Conservation (phyloP, 768 basidiomycete species). For the Boletus subparvulus region DNA sequence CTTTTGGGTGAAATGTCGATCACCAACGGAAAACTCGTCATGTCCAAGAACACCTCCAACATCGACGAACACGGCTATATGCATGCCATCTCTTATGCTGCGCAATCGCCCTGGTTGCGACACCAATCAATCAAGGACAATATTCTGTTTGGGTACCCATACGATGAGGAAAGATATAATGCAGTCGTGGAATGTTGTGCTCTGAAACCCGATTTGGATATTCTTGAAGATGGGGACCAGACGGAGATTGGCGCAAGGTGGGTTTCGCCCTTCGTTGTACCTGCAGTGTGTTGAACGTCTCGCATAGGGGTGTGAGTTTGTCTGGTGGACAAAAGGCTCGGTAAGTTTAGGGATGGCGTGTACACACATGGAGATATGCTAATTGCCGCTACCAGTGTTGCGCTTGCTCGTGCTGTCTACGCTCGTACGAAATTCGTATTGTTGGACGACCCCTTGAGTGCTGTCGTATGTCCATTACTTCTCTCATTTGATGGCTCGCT, state of each 20-base stretch:
- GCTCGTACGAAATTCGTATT: conserved; percentile 66
- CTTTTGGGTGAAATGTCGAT: conserved; percentile 42
- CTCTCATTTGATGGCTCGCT: not conserved
- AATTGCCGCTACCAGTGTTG: conserved; percentile 49
- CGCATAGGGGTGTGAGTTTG: conserved; percentile 61
- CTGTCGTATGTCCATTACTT: conserved; percentile 55
- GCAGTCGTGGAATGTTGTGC: conserved; percentile 84
- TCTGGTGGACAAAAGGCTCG: conserved; percentile 84
- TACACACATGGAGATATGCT: not conserved
- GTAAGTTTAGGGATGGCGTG: conserved; percentile 35
- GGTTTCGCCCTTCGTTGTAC: not conserved
- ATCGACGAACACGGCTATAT: conserved; percentile 61
- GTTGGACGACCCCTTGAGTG: conserved; percentile 81
- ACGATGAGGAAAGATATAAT: conserved; percentile 70
- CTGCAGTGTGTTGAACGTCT: not conserved
- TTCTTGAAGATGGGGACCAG: conserved; percentile 82
- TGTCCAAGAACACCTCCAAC: conserved; percentile 49
- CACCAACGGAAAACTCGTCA: conserved; percentile 34
- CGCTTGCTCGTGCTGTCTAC: conserved; percentile 81
- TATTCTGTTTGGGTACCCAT: conserved; percentile 73
- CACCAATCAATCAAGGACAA: conserved; percentile 79
- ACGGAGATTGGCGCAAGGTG: conserved; percentile 80
- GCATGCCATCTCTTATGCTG: conserved; percentile 67
- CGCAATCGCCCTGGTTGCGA: conserved; percentile 69
- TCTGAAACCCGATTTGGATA: conserved; percentile 72